These are phyloP conservation scores for Penicillium sp. DNA, from an alignment of 2,329 filamentous ascomycete species.

Conservation along the genomic window DNA sequence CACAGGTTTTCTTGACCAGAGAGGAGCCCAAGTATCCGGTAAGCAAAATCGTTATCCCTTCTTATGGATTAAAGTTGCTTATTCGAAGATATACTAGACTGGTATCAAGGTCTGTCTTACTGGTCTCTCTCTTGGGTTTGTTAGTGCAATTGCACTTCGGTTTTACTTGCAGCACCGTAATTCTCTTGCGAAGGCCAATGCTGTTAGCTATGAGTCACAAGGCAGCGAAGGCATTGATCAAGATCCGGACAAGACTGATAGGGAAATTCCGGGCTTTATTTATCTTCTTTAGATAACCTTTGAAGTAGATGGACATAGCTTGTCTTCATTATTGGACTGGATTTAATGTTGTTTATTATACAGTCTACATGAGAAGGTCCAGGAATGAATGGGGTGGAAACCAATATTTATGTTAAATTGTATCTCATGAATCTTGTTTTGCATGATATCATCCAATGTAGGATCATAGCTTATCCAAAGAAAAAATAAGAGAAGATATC, in stretches of 20 bases:
- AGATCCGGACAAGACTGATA: not conserved
- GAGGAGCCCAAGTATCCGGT: not conserved
- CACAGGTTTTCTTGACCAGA: not conserved
- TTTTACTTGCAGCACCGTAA: not conserved
- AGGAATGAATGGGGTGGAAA: not conserved
- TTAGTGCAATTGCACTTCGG: not conserved
- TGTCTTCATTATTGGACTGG: no score
- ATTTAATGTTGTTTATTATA: no score
- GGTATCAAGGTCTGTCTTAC: not conserved
- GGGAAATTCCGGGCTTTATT: not conserved
- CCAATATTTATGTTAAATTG: not conserved
- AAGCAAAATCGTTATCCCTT: not conserved
- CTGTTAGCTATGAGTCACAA: not conserved
- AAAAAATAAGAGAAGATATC: not conserved
- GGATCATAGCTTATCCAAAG: not conserved
- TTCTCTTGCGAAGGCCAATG: not conserved
- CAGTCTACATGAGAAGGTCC: not conserved
- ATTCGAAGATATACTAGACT: not conserved
- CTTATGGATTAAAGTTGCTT: not conserved
- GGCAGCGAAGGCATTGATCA: not conserved
- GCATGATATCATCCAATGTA: conserved; percentile 1
- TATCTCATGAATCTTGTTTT: not conserved
- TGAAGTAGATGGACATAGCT: no score
- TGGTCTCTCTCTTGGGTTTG: not conserved
- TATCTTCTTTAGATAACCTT: not conserved